These are phyloP conservation scores for Globisporangium okanoganense DNA, from an alignment of 352 stramenopile genomes.

Conservation along the genomic window DNA sequence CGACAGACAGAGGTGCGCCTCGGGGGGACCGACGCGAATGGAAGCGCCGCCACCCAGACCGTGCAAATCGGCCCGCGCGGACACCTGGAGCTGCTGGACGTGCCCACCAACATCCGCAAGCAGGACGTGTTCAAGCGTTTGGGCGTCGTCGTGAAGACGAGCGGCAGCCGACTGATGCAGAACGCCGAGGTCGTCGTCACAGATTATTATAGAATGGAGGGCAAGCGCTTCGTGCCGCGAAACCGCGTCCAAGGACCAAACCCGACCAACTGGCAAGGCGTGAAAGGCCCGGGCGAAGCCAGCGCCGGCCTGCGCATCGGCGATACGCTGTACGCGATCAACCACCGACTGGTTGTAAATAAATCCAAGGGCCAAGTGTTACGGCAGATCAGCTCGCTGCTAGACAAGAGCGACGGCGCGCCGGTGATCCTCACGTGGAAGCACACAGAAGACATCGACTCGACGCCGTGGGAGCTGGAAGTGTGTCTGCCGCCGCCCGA, in stretches of 20 bases:
- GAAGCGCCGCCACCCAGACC: constrained; percentile 31
- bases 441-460: constrained; percentile 73
- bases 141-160: constrained; percentile 78
- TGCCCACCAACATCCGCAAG: constrained; percentile 36
- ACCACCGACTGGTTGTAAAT: constrained; percentile 85
- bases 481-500: constrained; percentile 72
- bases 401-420: constrained; percentile 68
- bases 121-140: constrained; percentile 80
- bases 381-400: constrained; percentile 69
- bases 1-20: constrained; percentile 79
- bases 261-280: constrained; percentile 62
- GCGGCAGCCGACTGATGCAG: constrained; percentile 80
- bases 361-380: constrained; percentile 83
- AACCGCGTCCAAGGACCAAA: constrained; percentile 61
- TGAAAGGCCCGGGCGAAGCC: constrained; percentile 69
- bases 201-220: constrained; percentile 78
- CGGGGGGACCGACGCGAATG: constrained; percentile 33
- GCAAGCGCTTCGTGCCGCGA: constrained; percentile 70
- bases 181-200: constrained; percentile 79
- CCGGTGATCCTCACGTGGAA: constrained; percentile 80
- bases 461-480: constrained; percentile 76
- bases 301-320: constrained; percentile 69
- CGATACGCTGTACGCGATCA: constrained; percentile 84
- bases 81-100: constrained; percentile 68
- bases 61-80: constrained; percentile 66